Base-by-base conservation (phyloP, 2,329 filamentous ascomycete genomes). In the Grosmannia huntii region DNA sequence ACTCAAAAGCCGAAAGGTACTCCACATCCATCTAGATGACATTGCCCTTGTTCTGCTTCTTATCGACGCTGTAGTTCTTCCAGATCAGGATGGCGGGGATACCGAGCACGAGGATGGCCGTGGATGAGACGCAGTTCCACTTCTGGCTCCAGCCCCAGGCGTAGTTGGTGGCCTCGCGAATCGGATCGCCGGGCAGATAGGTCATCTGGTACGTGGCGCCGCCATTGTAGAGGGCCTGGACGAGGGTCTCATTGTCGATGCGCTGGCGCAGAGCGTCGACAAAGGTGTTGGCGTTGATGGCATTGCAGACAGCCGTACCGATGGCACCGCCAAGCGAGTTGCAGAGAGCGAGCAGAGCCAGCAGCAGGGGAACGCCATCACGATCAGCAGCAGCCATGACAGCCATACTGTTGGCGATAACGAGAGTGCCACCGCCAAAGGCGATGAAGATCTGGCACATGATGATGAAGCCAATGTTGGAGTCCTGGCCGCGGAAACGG, bases 201-300 rank as follows among this genome's bases (percentile, higher is more conserved):
- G 67, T 68, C 14, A 81, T 66, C 60, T 86, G 65, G 60, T 73
- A 71, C 36, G 76, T 72, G 62, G 83, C 84, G 56, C 85, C 81
- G 49, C 67, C 66, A 3, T 66, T 66, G 7, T 71, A 70, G 55
- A 78, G 66, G 33, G 62, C 64, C 61, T 70, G 67, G 6, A 66
- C 65, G n/a, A 69, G 67, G n/a, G 71, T 62, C 27, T 80, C 80
- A 1, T 84, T 71, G 53, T 31, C 21, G 31, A 33, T 53, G 61
- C 78, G 76, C 50, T 68, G 61, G 50, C 66, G 66, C 10, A 85
- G 72, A 38, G 75, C 77, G 23, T 66, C 66, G 9, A 78, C 77
- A 63, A 86, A 78, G 10, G 77, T 72, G 62, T 76, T 74, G 1
- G 76, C 79, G 81, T 82, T 86, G 64, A 86, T 79, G 12, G 81